These are phyloP conservation scores for Fusarium tupiense DNA, from an alignment of 2,329 filamentous ascomycete genomes.

Conservation along the genomic window DNA sequence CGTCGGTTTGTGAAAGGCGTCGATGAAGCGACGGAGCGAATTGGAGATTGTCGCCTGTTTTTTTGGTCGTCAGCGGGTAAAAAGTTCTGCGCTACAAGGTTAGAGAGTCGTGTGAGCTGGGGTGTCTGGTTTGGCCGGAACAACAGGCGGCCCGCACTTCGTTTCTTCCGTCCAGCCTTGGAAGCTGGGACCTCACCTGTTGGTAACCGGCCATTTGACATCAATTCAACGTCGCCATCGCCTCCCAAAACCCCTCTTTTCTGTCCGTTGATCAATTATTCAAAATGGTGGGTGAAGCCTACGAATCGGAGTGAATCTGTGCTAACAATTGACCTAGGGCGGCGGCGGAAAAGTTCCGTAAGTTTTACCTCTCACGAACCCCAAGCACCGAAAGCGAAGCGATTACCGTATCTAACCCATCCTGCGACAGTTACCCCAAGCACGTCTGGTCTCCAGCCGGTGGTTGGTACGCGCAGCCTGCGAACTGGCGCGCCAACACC, in stretches of 20 bases:
- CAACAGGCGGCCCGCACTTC: conserved; percentile 38
- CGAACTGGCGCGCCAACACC: conserved; percentile 96
- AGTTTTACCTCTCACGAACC: conserved; percentile 47
- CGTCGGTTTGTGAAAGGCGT: conserved; percentile 13
- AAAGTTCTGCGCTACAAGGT: conserved; percentile 49
- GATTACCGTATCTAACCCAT: conserved; percentile 23
- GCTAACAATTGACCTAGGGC: conserved; percentile 66
- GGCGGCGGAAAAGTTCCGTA: conserved; percentile 76
- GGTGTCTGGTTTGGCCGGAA: conserved; percentile 35
- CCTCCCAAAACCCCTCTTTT: conserved; percentile 37
- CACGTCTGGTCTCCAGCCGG: conserved; percentile 99
- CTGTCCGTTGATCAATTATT: conserved; percentile 50
- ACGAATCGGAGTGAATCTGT: not conserved
- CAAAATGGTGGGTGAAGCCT: conserved; percentile 64
- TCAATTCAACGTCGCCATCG: conserved; percentile 45
- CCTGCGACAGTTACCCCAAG: conserved; percentile 81
- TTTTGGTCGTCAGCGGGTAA: conserved; percentile 42
- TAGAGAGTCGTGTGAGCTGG: conserved; percentile 49
- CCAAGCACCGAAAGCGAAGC: conserved; percentile 18
- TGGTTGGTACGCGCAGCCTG: conserved; percentile 96
- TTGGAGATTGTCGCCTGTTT: conserved; percentile 22
- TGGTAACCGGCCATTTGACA: conserved; percentile 26
- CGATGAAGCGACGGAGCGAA: conserved; percentile 18
- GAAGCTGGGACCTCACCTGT: conserved; percentile 26
- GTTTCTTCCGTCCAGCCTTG: conserved; percentile 29